These are phyloP conservation scores for Raphanus hybrid DNA, from an alignment of 441 rosid species.

Conservation along the genomic window DNA sequence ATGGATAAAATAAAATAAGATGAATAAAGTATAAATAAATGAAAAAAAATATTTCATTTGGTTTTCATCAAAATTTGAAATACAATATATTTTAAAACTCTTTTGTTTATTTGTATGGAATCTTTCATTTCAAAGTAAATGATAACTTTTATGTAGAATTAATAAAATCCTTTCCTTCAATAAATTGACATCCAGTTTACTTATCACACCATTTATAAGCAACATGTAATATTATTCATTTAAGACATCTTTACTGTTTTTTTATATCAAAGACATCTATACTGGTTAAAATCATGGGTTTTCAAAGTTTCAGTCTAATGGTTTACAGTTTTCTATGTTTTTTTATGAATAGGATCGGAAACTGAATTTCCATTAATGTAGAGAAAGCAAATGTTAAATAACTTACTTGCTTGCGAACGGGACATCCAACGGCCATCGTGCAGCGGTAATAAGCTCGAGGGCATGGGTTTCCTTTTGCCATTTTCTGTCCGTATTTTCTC, in stretches of 20 bases:
- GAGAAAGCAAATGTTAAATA: constrained; percentile 3
- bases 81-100: background rate
- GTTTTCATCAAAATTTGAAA: background rate
- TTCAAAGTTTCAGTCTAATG: background rate
- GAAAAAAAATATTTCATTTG: background rate
- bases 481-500: constrained; percentile 93
- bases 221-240: background rate
- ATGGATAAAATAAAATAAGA: background rate
- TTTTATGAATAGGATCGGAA: background rate
- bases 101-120: background rate
- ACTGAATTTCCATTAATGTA: background rate
- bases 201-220: background rate
- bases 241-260: background rate
- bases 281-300: background rate
- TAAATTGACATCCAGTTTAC: background rate
- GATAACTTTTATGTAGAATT: background rate
- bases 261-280: background rate
- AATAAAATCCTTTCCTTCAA: background rate
- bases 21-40: background rate
- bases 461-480: constrained; percentile 97
- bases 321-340: background rate
- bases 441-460: constrained; percentile 96
- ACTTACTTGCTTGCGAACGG: constrained; percentile 88
- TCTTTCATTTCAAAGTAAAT: background rate
- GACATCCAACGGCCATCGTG: constrained; percentile 91